phyloP scores from a whole-genome alignment of 75 land plant genomes.

The Selaginella moellendorffii region DNA sequence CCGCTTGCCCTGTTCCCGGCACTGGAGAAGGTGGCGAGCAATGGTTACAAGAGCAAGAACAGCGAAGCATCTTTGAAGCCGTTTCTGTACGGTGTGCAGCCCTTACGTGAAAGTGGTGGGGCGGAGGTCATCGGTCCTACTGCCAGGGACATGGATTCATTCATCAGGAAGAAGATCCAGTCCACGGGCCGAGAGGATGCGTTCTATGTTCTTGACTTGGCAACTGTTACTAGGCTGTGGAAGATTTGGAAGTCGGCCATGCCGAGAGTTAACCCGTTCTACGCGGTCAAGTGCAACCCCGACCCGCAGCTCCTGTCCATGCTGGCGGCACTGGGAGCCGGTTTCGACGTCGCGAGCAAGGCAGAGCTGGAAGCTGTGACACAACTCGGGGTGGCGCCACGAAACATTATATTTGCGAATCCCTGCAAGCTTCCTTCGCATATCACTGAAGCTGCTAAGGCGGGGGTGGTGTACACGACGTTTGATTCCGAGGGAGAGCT shows the following conservation, averaged over 20 bases:
- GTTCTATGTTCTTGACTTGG: conserved; percentile 37
- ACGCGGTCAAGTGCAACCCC: conserved; percentile 47
- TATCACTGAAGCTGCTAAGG: conserved; percentile 23
- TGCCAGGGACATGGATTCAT: conserved; percentile 9
- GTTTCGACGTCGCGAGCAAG: conserved; percentile 44
- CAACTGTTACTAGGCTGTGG: conserved; percentile 15
- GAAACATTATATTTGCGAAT: conserved; percentile 33
- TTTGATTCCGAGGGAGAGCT: conserved; percentile 35
- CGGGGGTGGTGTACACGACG: conserved; percentile 33
- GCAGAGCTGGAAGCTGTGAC: conserved; percentile 32
- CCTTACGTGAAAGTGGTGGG: not conserved
- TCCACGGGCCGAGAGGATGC: conserved; percentile 12
- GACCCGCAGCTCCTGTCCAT: conserved; percentile 19
- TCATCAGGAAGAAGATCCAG: conserved; percentile 10
- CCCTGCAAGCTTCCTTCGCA: conserved; percentile 43
- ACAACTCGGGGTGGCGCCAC: conserved; percentile 19
- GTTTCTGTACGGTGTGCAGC: not conserved
- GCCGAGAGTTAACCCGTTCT: conserved; percentile 31
- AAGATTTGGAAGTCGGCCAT: conserved; percentile 18
- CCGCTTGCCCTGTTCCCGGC: not conserved
- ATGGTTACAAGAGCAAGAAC: not conserved
- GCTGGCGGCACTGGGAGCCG: conserved; percentile 28
- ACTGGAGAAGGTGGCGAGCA: not conserved
- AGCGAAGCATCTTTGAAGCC: no score
- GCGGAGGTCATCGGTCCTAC: conserved; percentile 11